Evolutionary conservation across 169 alveolate species (phyloP).

Genomic region (Blepharisma undulans): DNA sequence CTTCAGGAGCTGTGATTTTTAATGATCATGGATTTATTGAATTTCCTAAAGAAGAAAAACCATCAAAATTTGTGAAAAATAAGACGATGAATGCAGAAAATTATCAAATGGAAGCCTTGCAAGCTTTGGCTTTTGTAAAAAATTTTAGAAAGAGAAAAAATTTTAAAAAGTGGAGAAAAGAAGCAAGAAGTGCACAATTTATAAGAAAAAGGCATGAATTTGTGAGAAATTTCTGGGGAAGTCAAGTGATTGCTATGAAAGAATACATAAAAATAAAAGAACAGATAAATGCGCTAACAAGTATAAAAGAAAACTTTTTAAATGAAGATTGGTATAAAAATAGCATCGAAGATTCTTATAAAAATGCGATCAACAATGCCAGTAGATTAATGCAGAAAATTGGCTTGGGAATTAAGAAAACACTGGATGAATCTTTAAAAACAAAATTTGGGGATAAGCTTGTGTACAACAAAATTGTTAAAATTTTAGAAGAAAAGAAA

Average conservation of each 20-base stretch:
- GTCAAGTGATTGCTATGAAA: neutral
- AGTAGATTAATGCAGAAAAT: slow-evolving; percentile 34
- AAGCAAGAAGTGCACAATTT: slow-evolving; percentile 45
- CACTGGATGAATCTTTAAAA: slow-evolving; percentile 41
- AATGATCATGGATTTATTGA: slow-evolving; percentile 61
- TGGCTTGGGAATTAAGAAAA: slow-evolving; percentile 49
- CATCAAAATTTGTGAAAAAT: slow-evolving; percentile 60
- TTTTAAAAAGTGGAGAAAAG: slow-evolving; percentile 56
- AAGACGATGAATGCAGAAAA: slow-evolving; percentile 53
- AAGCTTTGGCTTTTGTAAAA: slow-evolving; percentile 51
- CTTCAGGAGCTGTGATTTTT: slow-evolving; percentile 56
- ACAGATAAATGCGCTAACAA: slow-evolving; percentile 44
- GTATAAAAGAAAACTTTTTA: slow-evolving; percentile 32
- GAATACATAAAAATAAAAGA: neutral
- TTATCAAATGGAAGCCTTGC: slow-evolving; percentile 38
- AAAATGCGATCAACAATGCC: slow-evolving; percentile 9
- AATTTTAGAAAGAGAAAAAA: slow-evolving; percentile 51
- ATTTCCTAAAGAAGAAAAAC: slow-evolving; percentile 54
- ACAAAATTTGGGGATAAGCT: neutral
- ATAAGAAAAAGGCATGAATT: slow-evolving; percentile 44
- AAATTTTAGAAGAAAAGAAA: neutral
- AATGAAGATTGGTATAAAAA: slow-evolving; percentile 14
- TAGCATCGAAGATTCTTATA: slow-evolving; percentile 28
- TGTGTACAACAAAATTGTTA: neutral
- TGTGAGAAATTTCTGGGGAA: slow-evolving; percentile 32